Percentiles rank a stretch among this genome's conserved stretches.
phyloP scores from a whole-genome alignment of 2,329 filamentous ascomycete species.

The Verruconis gallopava region DNA sequence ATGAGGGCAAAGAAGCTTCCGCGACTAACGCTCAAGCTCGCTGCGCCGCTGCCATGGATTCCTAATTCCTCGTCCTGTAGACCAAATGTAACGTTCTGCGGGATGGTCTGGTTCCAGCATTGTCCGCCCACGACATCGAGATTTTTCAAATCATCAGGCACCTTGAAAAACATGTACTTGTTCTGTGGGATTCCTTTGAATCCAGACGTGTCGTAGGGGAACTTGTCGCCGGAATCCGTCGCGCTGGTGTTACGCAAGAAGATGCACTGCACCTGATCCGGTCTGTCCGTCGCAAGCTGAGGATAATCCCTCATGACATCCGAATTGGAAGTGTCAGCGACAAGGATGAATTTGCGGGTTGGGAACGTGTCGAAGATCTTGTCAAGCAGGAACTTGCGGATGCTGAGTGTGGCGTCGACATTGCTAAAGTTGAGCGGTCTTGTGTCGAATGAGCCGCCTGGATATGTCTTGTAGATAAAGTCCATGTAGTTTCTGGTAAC shows the following conservation, averaged over 20 bases:
- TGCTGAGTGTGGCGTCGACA: constrained; percentile 54
- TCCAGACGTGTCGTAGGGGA: constrained; percentile 62
- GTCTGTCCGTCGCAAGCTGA: constrained; percentile 50
- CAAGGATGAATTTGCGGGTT: constrained; percentile 58
- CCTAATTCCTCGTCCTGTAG: constrained; percentile 17
- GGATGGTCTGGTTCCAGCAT: constrained; percentile 51
- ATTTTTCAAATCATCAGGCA: constrained; percentile 53
- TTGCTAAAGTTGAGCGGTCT: constrained; percentile 72
- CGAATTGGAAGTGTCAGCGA: constrained; percentile 64
- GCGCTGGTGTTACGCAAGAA: constrained; percentile 61
- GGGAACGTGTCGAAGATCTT: constrained; percentile 67
- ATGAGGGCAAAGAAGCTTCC: constrained; percentile 3
- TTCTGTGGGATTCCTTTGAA: constrained; percentile 55
- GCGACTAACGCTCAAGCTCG: background rate
- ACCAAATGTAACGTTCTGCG: constrained; percentile 59
- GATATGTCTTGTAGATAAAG: constrained; percentile 66
- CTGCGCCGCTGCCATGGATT: constrained; percentile 9
- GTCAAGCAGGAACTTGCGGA: constrained; percentile 55
- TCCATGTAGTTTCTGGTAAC: constrained; percentile 67
- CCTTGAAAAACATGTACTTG: constrained; percentile 68
- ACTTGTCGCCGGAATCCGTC: constrained; percentile 53
- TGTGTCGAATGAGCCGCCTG: constrained; percentile 64
- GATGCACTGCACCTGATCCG: constrained; percentile 63
- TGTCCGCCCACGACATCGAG: constrained; percentile 56
- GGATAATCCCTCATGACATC: constrained; percentile 59